Evolutionary conservation across 257 asterid species (phyloP).

Genomic region (Petrea volubilis): DNA sequence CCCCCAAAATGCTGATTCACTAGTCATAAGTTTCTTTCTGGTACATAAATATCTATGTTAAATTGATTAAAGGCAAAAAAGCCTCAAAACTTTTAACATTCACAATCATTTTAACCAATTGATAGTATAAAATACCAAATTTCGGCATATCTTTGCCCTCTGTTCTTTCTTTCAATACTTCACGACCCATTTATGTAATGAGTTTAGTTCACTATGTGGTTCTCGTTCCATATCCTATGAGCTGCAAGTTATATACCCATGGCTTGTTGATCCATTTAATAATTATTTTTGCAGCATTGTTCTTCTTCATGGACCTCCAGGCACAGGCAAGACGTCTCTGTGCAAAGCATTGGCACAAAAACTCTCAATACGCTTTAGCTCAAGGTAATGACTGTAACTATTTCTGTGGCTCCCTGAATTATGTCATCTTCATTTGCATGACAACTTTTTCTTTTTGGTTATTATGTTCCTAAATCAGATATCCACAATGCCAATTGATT

Average conservation of each 20-base stretch:
- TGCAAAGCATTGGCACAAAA: slow-evolving; percentile 98
- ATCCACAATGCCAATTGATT: slow-evolving; percentile 82
- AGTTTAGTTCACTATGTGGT: not conserved
- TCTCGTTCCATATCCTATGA: not conserved
- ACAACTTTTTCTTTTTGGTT: slow-evolving; percentile 14
- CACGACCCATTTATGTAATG: not conserved
- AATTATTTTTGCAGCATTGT: slow-evolving; percentile 64
- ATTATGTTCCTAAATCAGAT: slow-evolving; percentile 48
- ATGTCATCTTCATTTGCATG: slow-evolving; percentile 28
- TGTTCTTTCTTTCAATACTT: too few species aligned
- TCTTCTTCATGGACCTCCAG: slow-evolving; percentile 99
- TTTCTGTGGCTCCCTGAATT: slow-evolving; percentile 3
- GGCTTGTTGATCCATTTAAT: slow-evolving; percentile 24
- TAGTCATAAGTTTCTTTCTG: not conserved
- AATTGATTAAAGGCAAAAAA: too few species aligned
- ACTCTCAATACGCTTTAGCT: slow-evolving; percentile 82
- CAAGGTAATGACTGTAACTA: slow-evolving; percentile 50
- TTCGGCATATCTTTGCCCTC: not conserved
- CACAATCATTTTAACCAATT: not conserved
- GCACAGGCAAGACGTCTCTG: slow-evolving; percentile 97
- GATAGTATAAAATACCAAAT: not conserved
- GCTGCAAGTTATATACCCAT: slow-evolving; percentile 13
- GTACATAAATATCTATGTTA: not conserved
- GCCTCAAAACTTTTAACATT: not conserved
- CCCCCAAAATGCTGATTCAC: not conserved